Evolutionary conservation across 805 yeast genomes (phyloP), one percentile per base, ranked within the genome.

Genomic region (Candida glaebosa): DNA sequence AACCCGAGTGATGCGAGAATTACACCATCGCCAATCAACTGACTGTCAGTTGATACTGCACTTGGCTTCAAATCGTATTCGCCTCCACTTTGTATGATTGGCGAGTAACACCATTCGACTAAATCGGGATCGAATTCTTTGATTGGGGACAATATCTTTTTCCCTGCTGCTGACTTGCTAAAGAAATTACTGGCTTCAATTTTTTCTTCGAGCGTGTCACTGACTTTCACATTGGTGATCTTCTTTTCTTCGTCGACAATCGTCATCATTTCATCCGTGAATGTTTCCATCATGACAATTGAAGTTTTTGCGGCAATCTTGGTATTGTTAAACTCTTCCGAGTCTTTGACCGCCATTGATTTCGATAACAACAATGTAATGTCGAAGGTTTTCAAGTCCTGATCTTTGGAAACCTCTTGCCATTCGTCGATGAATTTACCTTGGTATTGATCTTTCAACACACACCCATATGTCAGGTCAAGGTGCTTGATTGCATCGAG

Each of bases 61-160:
- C 91, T 81, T 33, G 95, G 90, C 53, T 76, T 82, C 56, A 90
- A 70, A 61, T 89, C 96, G 56, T 81, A 90, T 41, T 81, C 79
- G 26, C 87, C 88, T 41, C 95, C 95, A 51, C 95, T 84, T 66
- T 88, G 95, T 40, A 89, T 76, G 39, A 89, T 86, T 20, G 98
- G 97, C 41, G 89, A 80, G 61, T 87, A 88, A 50, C 95, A 86
- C 96, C 97, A 91, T 60, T 91, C 98, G 16, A 91, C 66, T 48
- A 80, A 77, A 46, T 78, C 80, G 4, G 83, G 69, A 54, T 88
- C 95, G 46, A 89, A 84, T 41, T 84, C 91, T 31, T 55, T 55
- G 37, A 50, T 43, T 19, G 64, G 49, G 25, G 76, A 68, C 35
- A 84, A 82, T 37, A 79, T 58, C 49, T 76, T 75, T 53, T 81